Evolutionary conservation across 73 alveolate species (phyloP), one percentile per base, ranked within the genome.

Genomic region (Symbiodinium pilosum): DNA sequence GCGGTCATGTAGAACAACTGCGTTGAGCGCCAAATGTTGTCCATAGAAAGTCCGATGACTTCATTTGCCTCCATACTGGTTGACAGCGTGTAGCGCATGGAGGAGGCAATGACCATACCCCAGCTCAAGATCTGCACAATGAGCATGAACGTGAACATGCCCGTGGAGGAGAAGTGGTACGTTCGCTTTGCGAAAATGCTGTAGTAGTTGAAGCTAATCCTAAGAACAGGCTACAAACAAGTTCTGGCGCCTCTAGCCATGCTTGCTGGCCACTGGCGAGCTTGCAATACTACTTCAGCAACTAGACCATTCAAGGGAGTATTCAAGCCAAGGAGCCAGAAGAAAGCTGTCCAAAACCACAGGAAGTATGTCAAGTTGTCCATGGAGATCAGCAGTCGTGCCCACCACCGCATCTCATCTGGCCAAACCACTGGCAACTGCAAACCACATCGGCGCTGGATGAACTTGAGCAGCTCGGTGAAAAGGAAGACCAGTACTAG

Each of bases 341-440:
- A 91, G 88, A 91, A 91, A 28, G 97, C 97, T 24, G 97, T 91
- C 97, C 97, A 91, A 47, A 91, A 91, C 97, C 97, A 91, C 89
- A 91, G 38, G 89, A 91, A 91, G 75, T 91, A 91, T 77, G 97
- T 91, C 97, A 91, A 69, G 97, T 91, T 91, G 40, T 91, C 97
- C 97, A 91, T 91, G 81, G 97, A 91, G 52, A 91, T 91, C 83
- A 91, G 54, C 56, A 91, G 54, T 42, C 97, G 97, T 14, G 89
- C 97, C 97, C 97, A 91, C 97, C 97, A 91, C 4, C 97, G 97
- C 97, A 91, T 91, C 97, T 91, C 97, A 28, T 91, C 97, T n/a
- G 97, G 97, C 97, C 97, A 91, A 9, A 91, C 81, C 51, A 69
- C 75, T 18, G 97, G 97, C 47, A 91, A 28, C 89, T 71, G 47